Evolutionary conservation across 495 filamentous ascomycete species (phyloP).

Genomic region (Hypoxylon subgilvum): DNA sequence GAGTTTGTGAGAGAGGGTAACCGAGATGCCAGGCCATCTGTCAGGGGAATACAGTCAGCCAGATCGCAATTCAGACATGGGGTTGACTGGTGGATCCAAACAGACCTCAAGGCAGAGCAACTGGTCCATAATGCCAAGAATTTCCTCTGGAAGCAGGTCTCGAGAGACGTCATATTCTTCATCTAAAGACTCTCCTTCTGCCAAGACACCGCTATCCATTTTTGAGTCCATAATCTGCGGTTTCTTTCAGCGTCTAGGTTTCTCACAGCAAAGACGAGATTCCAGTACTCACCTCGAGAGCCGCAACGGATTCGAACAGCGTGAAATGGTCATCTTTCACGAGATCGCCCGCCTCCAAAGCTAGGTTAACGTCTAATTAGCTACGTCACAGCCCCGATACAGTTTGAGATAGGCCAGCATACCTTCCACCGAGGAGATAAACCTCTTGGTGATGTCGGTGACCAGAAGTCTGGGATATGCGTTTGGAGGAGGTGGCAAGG

Average conservation of each 20-base stretch:
- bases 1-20: constrained; percentile 88
- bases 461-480: constrained; percentile 59
- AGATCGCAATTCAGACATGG: constrained; percentile 7
- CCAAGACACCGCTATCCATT: constrained; percentile 91
- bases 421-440: constrained; percentile 74
- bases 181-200: constrained; percentile 77
- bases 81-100: constrained; percentile 26
- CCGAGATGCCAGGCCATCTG: constrained; percentile 98
- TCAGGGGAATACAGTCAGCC: constrained; percentile 28
- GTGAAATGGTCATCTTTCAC: constrained; percentile 95
- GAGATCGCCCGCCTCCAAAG: constrained; percentile 76
- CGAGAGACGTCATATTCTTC: constrained; percentile 82
- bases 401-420: constrained; percentile 5
- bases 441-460: constrained; percentile 79
- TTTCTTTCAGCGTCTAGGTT: constrained; percentile 8
- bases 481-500: constrained; percentile 39
- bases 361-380: constrained; percentile 55
- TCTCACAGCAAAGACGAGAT: not conserved
- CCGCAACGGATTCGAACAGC: constrained; percentile 90
- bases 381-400: not conserved
- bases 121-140: constrained; percentile 93
- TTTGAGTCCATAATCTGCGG: constrained; percentile 94
- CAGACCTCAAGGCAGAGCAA: constrained; percentile 85
- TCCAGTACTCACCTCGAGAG: constrained; percentile 76
- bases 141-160: constrained; percentile 74